These are phyloP conservation scores for Phytopythium boreale DNA, from an alignment of 352 stramenopile genomes.

Conservation along the genomic window DNA sequence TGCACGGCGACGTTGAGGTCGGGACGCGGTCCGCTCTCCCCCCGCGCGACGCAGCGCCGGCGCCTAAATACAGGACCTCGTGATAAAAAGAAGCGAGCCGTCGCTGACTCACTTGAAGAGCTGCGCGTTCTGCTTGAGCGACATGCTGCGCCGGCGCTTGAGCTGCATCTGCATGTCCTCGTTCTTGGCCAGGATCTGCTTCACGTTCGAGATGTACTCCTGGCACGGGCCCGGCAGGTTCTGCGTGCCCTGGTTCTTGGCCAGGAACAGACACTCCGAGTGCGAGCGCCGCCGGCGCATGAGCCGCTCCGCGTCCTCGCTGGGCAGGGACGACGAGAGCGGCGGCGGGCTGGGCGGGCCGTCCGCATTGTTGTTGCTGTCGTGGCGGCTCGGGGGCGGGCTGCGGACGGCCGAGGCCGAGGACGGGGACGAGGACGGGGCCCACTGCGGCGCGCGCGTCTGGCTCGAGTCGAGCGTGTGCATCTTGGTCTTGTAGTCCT, in stretches of 20 bases:
- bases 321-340: conserved; percentile 25
- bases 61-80: conserved; percentile 7
- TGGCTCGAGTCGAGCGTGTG: conserved; percentile 19
- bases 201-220: conserved; percentile 84
- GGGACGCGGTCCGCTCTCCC: background rate
- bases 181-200: conserved; percentile 78
- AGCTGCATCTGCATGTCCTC: conserved; percentile 35
- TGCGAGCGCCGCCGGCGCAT: conserved; percentile 67
- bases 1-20: background rate
- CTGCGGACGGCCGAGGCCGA: background rate
- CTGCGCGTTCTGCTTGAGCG: conserved; percentile 44
- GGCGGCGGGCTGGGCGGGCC: conserved; percentile 5
- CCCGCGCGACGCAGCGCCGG: background rate
- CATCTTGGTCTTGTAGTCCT: conserved; percentile 20
- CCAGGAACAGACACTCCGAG: conserved; percentile 77
- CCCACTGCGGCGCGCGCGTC: conserved; percentile 23
- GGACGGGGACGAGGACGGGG: conserved; percentile 2
- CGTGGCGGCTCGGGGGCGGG: background rate
- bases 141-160: conserved; percentile 62
- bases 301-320: conserved; percentile 22
- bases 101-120: conserved; percentile 36
- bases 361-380: background rate
- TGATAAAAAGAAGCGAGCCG: background rate
- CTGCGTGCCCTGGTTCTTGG: conserved; percentile 47
- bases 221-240: conserved; percentile 71